Conservation (phyloP, 2,329 filamentous ascomycete genomes). For the Cordyceps fumosorosea region DNA sequence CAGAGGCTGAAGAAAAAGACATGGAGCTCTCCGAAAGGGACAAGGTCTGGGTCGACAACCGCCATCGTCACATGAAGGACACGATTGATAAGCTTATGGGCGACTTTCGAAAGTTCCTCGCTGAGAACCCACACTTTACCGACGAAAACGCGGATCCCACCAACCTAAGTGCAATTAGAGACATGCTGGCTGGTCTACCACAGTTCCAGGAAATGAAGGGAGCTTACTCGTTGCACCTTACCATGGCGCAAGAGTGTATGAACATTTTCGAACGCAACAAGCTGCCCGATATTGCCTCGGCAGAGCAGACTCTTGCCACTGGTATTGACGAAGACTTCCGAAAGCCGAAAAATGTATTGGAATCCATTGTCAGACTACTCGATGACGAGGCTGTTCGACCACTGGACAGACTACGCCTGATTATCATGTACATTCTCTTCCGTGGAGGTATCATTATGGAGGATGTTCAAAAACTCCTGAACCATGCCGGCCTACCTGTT, state of each 20-base stretch:
- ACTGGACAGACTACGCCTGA: slow-evolving; percentile 73
- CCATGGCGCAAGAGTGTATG: slow-evolving; percentile 98
- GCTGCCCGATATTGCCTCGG: slow-evolving; percentile 75
- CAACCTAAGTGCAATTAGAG: slow-evolving; percentile 84
- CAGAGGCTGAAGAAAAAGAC: slow-evolving; percentile 72
- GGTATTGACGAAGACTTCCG: slow-evolving; percentile 88
- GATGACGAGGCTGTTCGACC: slow-evolving; percentile 72
- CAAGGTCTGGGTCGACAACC: slow-evolving; percentile 89
- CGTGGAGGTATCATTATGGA: slow-evolving; percentile 76
- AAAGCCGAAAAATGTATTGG: slow-evolving; percentile 83
- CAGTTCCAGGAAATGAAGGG: slow-evolving; percentile 96
- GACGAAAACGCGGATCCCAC: slow-evolving; percentile 63
- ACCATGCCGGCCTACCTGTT: slow-evolving; percentile 71
- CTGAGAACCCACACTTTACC: slow-evolving; percentile 87
- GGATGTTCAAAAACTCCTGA: slow-evolving; percentile 77
- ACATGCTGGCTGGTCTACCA: slow-evolving; percentile 91
- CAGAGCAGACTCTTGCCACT: slow-evolving; percentile 87
- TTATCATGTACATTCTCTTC: slow-evolving; percentile 81
- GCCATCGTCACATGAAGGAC: slow-evolving; percentile 96
- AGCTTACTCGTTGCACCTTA: slow-evolving; percentile 86
- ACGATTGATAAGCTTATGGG: slow-evolving; percentile 88
- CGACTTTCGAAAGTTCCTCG: slow-evolving; percentile 88
- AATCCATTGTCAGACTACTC: slow-evolving; percentile 77
- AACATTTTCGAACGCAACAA: slow-evolving; percentile 81
- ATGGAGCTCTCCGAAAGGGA: slow-evolving; percentile 89